A percentile compares a stretch with the other conserved stretches of the same genome.
Evolutionary conservation across 495 filamentous ascomycete genomes (phyloP).

Genomic region (Penicillium riverlandense): DNA sequence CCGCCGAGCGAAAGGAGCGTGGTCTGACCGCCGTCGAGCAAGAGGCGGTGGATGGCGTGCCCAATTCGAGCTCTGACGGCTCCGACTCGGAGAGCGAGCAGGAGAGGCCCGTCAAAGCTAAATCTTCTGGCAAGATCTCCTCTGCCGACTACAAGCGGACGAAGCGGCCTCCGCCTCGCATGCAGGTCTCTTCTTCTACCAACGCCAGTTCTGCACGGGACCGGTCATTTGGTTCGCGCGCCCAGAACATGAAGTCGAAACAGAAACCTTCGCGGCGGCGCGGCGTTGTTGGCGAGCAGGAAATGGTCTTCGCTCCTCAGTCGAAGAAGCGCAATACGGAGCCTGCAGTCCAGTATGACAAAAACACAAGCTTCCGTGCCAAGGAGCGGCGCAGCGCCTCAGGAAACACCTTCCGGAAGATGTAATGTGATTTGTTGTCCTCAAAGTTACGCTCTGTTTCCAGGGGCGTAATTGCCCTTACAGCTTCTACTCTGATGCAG

Average conservation of each 20-base stretch:
- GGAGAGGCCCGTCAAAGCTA: conserved; percentile 18
- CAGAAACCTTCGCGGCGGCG: conserved; percentile 37
- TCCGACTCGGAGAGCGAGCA: conserved; percentile 34
- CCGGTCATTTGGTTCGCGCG: conserved; percentile 65
- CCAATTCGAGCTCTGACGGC: conserved; percentile 37
- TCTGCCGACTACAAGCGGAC: conserved; percentile 36
- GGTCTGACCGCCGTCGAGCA: conserved; percentile 64
- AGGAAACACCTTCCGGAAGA: conserved; percentile 44
- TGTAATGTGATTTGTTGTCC: conserved; percentile 23
- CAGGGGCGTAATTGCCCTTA: no score
- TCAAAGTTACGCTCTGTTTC: no score
- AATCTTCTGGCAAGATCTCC: conserved; percentile 54
- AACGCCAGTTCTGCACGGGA: conserved; percentile 38
- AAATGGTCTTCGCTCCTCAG: conserved; percentile 73
- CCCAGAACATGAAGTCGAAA: conserved; percentile 43
- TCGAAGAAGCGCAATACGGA: conserved; percentile 44
- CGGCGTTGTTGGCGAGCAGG: conserved; percentile 71
- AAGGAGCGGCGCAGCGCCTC: conserved; percentile 48
- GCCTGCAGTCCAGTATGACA: conserved; percentile 21
- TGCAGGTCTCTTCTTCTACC: conserved; percentile 50
- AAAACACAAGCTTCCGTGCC: conserved; percentile 21
- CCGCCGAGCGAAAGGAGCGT: conserved; percentile 31
- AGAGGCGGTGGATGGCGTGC: conserved; percentile 47
- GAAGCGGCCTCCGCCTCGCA: conserved; percentile 48
- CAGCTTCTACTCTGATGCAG: no score